Conservation (phyloP, 768 basidiomycete species). For the Trametes cubensis region DNA sequence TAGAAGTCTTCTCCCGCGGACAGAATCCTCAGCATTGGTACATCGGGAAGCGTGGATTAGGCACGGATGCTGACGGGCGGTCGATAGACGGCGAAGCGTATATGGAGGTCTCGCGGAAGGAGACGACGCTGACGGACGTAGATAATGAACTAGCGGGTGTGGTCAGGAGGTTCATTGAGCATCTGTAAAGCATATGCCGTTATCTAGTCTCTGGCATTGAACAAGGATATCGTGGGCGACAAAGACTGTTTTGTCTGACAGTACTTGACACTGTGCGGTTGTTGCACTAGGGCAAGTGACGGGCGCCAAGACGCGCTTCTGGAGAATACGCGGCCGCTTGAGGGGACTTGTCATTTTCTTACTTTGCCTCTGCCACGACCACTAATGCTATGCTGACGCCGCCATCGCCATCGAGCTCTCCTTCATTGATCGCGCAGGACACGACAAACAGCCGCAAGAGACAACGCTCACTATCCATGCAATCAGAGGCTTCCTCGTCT, state of each 20-base stretch:
- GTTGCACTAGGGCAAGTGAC: not conserved
- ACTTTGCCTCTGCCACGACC: constrained; percentile 18
- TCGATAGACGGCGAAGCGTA: constrained; percentile 55
- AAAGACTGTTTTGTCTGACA: no score
- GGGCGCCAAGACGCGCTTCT: constrained; percentile 12
- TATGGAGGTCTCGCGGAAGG: constrained; percentile 79
- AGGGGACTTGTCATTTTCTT: not conserved
- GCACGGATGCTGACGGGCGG: constrained; percentile 34
- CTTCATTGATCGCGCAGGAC: constrained; percentile 31
- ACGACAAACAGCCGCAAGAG: constrained; percentile 57
- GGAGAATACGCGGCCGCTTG: constrained; percentile 13
- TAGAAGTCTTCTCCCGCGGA: constrained; percentile 78
- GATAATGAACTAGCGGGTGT: constrained; percentile 70
- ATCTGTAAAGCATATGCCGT: no score
- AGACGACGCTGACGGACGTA: constrained; percentile 79
- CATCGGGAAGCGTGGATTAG: constrained; percentile 55
- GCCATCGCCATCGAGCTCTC: constrained; percentile 47
- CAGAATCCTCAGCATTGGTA: constrained; percentile 84
- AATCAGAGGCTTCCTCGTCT: constrained; percentile 69
- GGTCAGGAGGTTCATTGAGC: constrained; percentile 42
- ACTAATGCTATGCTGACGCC: constrained; percentile 48
- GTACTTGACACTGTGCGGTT: not conserved
- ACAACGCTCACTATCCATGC: constrained; percentile 75
- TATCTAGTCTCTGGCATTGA: no score
- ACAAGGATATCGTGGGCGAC: no score